phyloP scores from a whole-genome alignment of 768 basidiomycete genomes.

The Tulasnella sp. region DNA sequence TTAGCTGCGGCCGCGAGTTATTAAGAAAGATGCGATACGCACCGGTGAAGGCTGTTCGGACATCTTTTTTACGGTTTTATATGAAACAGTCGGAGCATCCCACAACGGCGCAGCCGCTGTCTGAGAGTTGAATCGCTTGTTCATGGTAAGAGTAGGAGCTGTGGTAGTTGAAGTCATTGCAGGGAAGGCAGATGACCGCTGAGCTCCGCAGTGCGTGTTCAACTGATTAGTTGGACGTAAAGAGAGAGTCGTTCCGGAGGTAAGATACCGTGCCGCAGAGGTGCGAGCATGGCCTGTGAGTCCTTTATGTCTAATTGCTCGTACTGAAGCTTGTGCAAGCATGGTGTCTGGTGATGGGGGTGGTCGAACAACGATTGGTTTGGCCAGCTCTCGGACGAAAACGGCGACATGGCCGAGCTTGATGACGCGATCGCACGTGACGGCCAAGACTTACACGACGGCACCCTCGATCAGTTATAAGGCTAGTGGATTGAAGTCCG shows the following conservation, averaged over 20 bases:
- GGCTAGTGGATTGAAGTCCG: too few relatives aligned
- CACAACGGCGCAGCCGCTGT: conserved; percentile 35
- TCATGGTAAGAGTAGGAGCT: neutral
- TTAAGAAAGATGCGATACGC: neutral
- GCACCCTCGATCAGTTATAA: too few relatives aligned
- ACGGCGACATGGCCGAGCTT: neutral
- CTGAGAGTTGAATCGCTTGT: neutral
- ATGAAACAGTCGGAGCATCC: conserved; percentile 63
- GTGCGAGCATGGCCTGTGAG: neutral
- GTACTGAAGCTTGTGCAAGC: neutral
- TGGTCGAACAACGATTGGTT: neutral
- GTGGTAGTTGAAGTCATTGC: neutral
- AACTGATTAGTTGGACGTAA: neutral
- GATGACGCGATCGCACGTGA: conserved; percentile 1
- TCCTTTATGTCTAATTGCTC: neutral
- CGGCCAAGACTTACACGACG: neutral
- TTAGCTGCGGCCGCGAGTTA: conserved; percentile 21
- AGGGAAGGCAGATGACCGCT: neutral
- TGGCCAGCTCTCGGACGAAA: neutral
- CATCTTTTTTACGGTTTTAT: conserved; percentile 72
- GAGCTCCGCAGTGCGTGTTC: neutral
- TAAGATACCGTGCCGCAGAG: neutral
- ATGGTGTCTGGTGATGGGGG: neutral
- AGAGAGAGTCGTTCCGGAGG: neutral
- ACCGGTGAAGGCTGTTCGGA: conserved; percentile 59